phyloP scores from a whole-genome alignment of 768 basidiomycete genomes.

The Trametopsis cervina region DNA sequence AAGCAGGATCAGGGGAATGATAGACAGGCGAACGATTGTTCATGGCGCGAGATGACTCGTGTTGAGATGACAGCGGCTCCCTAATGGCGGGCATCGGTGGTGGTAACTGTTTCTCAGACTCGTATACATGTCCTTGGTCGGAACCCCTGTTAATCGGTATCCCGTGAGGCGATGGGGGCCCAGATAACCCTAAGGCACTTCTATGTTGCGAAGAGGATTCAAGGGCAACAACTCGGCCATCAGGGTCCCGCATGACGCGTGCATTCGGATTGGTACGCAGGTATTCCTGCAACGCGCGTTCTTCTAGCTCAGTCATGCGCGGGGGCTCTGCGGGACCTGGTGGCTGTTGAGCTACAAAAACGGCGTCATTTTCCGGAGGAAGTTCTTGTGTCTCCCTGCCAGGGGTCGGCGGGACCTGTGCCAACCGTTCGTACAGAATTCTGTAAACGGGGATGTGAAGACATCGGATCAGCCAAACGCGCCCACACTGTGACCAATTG shows the following conservation, averaged over 20 bases:
- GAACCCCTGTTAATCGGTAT: conserved; percentile 20
- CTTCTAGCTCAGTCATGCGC: conserved; percentile 31
- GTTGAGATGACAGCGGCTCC: background rate
- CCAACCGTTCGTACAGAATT: conserved; percentile 74
- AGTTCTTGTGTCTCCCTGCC: conserved; percentile 24
- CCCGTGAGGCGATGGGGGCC: conserved; percentile 19
- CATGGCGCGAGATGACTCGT: background rate
- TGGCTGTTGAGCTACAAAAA: conserved; percentile 19
- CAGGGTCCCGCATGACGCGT: conserved; percentile 38
- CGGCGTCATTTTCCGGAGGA: conserved; percentile 19
- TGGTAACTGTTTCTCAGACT: conserved; percentile 20
- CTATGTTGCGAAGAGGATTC: conserved; percentile 28
- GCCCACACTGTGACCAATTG: background rate
- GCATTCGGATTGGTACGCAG: conserved; percentile 39
- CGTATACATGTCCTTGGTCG: conserved; percentile 21
- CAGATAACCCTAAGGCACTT: conserved; percentile 12
- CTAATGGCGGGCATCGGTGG: conserved; percentile 28
- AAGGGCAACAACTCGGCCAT: conserved; percentile 41
- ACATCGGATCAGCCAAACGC: conserved; percentile 11
- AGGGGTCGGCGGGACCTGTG: conserved; percentile 51
- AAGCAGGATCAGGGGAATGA: background rate
- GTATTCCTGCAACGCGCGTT: conserved; percentile 45
- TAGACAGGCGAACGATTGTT: background rate
- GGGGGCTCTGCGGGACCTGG: conserved; percentile 17
- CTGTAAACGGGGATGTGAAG: conserved; percentile 27